A percentile compares a stretch with the other conserved stretches of the same genome.
phyloP scores from a whole-genome alignment of 2,329 filamentous ascomycete species.

The Pyrenophora graminea region DNA sequence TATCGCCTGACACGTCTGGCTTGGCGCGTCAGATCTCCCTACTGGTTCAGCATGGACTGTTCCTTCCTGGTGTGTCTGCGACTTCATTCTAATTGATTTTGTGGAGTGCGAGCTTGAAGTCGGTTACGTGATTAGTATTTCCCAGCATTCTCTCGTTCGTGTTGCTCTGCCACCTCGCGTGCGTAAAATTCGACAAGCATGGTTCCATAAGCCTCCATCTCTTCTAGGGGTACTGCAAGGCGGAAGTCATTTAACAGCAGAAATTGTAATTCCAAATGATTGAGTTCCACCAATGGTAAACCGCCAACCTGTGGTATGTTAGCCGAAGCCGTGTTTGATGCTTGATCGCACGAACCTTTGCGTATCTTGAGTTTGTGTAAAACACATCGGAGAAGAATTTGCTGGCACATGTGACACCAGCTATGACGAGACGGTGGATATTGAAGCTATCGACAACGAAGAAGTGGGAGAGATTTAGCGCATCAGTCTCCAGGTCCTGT shows the following conservation, averaged over 20 bases:
- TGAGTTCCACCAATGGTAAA: conserved; percentile 86
- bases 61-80: neutral
- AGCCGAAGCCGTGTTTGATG: conserved; percentile 3
- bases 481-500: conserved; percentile 50
- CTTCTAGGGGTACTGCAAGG: conserved; percentile 88
- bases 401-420: conserved; percentile 95
- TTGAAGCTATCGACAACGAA: conserved; percentile 99
- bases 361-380: conserved; percentile 98
- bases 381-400: conserved; percentile 99
- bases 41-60: conserved; percentile 1
- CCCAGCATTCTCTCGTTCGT: conserved; percentile 40
- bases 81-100: neutral
- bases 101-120: neutral
- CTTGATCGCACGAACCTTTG: conserved; percentile 71
- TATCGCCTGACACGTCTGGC: conserved; percentile 3
- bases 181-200: conserved; percentile 99
- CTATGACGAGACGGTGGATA: conserved; percentile 94
- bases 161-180: conserved; percentile 77
- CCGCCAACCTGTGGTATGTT: conserved; percentile 77
- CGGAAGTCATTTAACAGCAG: conserved; percentile 94
- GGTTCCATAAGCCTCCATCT: conserved; percentile 94
- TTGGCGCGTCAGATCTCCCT: neutral
- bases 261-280: conserved; percentile 95
- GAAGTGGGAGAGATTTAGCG: conserved; percentile 65
- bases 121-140: conserved; percentile 14